Conservation (phyloP, 2,329 filamentous ascomycete genomes). For the Cladosporium oxysporum region DNA sequence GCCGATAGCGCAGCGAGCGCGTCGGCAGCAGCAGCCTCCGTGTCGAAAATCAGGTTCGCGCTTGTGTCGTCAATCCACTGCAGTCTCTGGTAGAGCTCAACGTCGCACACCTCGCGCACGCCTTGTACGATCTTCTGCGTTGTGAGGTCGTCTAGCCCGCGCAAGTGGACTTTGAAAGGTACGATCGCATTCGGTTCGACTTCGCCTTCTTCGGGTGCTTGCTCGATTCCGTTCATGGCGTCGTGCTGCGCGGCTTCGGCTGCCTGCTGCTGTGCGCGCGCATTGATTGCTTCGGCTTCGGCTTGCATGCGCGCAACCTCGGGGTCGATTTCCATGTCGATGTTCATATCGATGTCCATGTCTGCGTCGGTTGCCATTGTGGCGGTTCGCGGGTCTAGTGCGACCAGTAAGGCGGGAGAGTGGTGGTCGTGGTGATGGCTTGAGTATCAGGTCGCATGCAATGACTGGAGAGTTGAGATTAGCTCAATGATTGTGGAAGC, state of each 20-base stretch:
- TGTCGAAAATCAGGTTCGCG: conserved; percentile 78
- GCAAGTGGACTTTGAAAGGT: conserved; percentile 74
- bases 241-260: conserved; percentile 29
- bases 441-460: neutral
- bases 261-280: conserved; percentile 30
- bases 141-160: conserved; percentile 78
- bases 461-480: neutral
- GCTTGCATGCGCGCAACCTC: conserved; percentile 37
- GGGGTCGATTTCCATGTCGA: conserved; percentile 31
- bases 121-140: conserved; percentile 79
- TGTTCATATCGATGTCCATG: conserved; percentile 38
- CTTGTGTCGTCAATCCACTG: conserved; percentile 97
- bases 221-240: conserved; percentile 32
- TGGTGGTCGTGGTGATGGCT: neutral
- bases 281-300: conserved; percentile 31
- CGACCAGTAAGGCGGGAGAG: neutral
- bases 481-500: neutral
- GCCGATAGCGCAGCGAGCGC: conserved; percentile 55
- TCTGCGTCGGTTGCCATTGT: conserved; percentile 31
- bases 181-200: conserved; percentile 29
- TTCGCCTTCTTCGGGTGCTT: conserved; percentile 37
- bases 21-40: conserved; percentile 53
- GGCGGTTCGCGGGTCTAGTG: neutral
- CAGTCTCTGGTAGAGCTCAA: conserved; percentile 60
- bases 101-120: conserved; percentile 60